phyloP scores from a whole-genome alignment of 176 grass and related monocot genomes.

The Aegilops speltoides region DNA sequence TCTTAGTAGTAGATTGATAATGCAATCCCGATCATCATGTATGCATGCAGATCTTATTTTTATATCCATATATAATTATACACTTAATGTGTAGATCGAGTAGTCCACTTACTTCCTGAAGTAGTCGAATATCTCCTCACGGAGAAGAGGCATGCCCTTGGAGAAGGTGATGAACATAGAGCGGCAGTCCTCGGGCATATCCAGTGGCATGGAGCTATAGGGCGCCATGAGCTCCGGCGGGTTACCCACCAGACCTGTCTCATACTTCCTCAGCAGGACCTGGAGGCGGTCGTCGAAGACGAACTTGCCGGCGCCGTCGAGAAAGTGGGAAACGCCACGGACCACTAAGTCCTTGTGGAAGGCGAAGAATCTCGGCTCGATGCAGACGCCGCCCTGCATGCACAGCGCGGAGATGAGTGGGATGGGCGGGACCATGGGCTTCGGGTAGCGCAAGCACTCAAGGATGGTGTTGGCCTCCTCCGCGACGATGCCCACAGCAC shows the following conservation, averaged over 20 bases:
- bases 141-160: slow-evolving; percentile 24
- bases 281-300: slow-evolving; percentile 55
- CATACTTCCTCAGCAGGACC: not conserved
- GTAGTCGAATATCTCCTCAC: slow-evolving; percentile 53
- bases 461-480: slow-evolving; percentile 45
- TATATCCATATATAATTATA: not conserved
- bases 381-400: not conserved
- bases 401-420: slow-evolving; percentile 39
- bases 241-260: not conserved
- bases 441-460: slow-evolving; percentile 27
- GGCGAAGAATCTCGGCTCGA: slow-evolving; percentile 50
- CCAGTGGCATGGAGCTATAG: not conserved
- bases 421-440: not conserved
- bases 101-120: slow-evolving; percentile 44
- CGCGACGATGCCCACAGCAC: not conserved
- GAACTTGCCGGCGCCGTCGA: slow-evolving; percentile 42
- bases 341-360: slow-evolving; percentile 44
- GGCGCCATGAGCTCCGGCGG: slow-evolving; percentile 1
- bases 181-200: slow-evolving; percentile 32
- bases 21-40: not conserved
- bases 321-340: slow-evolving; percentile 14
- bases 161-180: slow-evolving; percentile 34
- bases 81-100: not conserved
- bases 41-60: too few species aligned
- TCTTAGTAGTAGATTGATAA: not conserved